A percentile compares a stretch with the other conserved stretches of the same genome.
phyloP scores from a whole-genome alignment of 2,329 filamentous ascomycete genomes.

The Colletotrichum sansevieriae region DNA sequence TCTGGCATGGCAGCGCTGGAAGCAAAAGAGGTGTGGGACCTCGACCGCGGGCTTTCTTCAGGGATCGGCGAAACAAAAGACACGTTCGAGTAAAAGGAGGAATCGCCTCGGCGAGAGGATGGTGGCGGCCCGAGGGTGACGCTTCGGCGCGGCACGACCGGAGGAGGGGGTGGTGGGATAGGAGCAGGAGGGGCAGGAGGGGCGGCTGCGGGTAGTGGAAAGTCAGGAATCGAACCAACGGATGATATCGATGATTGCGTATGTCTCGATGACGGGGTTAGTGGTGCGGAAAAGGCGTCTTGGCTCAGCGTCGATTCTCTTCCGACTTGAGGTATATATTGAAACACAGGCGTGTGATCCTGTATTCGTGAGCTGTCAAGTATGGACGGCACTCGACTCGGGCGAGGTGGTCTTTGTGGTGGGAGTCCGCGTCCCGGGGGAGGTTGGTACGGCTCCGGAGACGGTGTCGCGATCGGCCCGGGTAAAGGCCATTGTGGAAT shows the following conservation, averaged over 20 bases:
- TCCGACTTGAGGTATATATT: slow-evolving; percentile 55
- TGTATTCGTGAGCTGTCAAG: slow-evolving; percentile 68
- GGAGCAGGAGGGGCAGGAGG: slow-evolving; percentile 43
- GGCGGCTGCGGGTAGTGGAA: slow-evolving; percentile 59
- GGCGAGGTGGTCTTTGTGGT: slow-evolving; percentile 71
- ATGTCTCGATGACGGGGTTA: slow-evolving; percentile 63
- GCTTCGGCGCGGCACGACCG: slow-evolving; percentile 58
- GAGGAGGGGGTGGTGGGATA: slow-evolving; percentile 42
- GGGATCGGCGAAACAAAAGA: slow-evolving; percentile 82
- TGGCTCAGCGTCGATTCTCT: slow-evolving; percentile 53
- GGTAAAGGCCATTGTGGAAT: slow-evolving; percentile 68
- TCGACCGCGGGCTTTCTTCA: slow-evolving; percentile 73
- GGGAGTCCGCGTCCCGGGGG: slow-evolving; percentile 64
- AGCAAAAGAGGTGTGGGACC: slow-evolving; percentile 74
- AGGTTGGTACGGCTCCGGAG: slow-evolving; percentile 61
- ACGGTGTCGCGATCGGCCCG: slow-evolving; percentile 53
- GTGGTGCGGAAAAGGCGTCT: slow-evolving; percentile 56
- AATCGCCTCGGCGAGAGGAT: slow-evolving; percentile 70
- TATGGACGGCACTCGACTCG: slow-evolving; percentile 71
- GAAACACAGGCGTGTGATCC: slow-evolving; percentile 68
- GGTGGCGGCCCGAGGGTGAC: slow-evolving; percentile 71
- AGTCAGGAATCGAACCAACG: slow-evolving; percentile 71
- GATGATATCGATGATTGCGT: slow-evolving; percentile 67
- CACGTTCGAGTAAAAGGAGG: slow-evolving; percentile 74
- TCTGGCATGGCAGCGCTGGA: slow-evolving; percentile 81